These are phyloP conservation scores for Rhodotorula babjevae DNA, from an alignment of 768 basidiomycete genomes.

Conservation along the genomic window DNA sequence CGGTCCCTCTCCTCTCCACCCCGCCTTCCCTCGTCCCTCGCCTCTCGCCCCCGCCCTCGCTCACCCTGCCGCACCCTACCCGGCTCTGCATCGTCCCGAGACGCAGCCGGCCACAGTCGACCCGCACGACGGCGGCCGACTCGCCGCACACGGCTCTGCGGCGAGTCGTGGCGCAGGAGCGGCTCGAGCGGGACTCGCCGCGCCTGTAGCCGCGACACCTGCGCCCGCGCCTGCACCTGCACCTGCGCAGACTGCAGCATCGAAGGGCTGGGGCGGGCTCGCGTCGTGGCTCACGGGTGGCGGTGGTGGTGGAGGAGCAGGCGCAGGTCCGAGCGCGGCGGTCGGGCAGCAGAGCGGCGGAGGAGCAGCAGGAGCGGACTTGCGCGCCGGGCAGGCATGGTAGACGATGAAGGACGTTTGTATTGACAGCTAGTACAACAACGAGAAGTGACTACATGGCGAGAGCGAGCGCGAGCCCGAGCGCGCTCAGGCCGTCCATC, in stretches of 20 bases:
- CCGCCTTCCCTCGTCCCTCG: neutral
- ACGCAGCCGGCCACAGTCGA: neutral
- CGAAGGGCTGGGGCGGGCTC: neutral
- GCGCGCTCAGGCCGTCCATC: neutral
- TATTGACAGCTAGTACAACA: neutral
- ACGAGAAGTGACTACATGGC: no score
- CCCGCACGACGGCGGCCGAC: neutral
- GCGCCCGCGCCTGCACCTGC: no score
- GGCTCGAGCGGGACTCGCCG: no score
- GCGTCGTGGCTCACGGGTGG: neutral
- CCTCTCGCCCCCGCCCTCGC: neutral
- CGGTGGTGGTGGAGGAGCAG: no score
- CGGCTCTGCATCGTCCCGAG: neutral
- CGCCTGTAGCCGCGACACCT: no score
- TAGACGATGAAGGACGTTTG: neutral
- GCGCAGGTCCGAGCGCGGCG: neutral
- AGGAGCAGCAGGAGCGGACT: neutral
- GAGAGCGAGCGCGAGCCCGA: no score
- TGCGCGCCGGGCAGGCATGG: neutral
- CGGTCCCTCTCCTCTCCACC: conserved; percentile 1
- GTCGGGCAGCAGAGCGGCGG: neutral
- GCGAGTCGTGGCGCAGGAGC: no score
- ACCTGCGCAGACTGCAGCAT: no score
- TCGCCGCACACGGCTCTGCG: no score
- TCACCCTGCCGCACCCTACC: neutral